Base-by-base conservation (phyloP, 2,329 filamentous ascomycete species). In the Endocalyx cinctus region DNA sequence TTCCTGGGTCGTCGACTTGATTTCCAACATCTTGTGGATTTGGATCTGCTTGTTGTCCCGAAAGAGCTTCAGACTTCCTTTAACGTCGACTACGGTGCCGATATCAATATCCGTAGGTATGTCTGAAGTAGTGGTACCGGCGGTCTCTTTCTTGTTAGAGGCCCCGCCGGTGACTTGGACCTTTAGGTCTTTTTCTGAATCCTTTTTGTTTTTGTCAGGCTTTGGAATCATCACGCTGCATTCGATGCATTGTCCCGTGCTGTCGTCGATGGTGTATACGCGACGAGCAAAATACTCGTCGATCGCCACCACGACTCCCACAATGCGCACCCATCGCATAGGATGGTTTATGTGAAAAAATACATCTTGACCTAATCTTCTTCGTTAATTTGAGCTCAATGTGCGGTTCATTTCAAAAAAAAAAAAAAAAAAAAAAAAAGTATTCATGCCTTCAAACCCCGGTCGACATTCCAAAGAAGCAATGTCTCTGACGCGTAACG, bases 261-360 rank as follows among this genome's bases (percentile, higher is more conserved):
- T 75, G 54, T 84, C 79, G 46, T 84, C 79, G n/a, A 84, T 55
- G 2, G 70, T 79, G 46, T 72, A 78, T 25, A 74, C 59, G 27
- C 62, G 65, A 22, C 63, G 63, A 22, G 58, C 59, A 22, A 49
- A 42, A 35, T 64, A 72, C 15, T 77, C 67, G 42, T 77, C 70
- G 22, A 78, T 60, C 10, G 73, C 75, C 35, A 88, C 79, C 15
- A 90, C 70, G 7, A 87, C 59, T 18, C 86, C 86, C 6, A 79
- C 72, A 19, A 89, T 58, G 41, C 81, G 79, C 33, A 85, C 74
- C 75, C 81, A 89, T 69, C 79, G 77, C 47, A 90, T 77, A 0
- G 85, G 85, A 45, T 89, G 78, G 56, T 88, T 89, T 31, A 69
- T 59, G 61, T 79, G 70, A 58, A 88, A 87, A 53, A 70, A 81